These are phyloP conservation scores for Yarrowia deformans DNA, from an alignment of 805 yeast species.

Conservation along the genomic window DNA sequence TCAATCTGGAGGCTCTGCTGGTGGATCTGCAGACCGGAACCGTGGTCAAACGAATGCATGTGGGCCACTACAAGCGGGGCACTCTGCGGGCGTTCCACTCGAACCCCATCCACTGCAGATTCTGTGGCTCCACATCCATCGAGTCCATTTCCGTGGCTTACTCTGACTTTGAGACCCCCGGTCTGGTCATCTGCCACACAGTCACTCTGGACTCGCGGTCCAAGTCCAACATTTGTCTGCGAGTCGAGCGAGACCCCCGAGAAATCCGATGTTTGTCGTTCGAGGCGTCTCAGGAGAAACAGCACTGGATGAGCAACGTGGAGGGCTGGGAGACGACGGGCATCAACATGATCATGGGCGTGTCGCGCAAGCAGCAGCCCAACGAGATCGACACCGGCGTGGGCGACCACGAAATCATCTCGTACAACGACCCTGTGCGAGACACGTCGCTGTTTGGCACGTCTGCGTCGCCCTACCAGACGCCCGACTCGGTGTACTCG, in stretches of 20 bases:
- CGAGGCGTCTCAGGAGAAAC: slow-evolving; percentile 73
- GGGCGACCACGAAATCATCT: slow-evolving; percentile 25
- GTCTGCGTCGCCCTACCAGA: slow-evolving; percentile 29
- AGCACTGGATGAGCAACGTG: slow-evolving; percentile 69
- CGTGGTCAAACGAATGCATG: slow-evolving; percentile 63
- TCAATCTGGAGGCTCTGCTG: slow-evolving; percentile 49
- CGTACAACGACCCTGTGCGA: slow-evolving; percentile 27
- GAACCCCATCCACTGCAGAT: slow-evolving; percentile 86
- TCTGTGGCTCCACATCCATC: slow-evolving; percentile 89
- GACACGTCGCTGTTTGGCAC: slow-evolving; percentile 27
- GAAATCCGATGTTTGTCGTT: slow-evolving; percentile 91
- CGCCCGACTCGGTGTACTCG: slow-evolving; percentile 28
- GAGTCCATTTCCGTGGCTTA: slow-evolving; percentile 76
- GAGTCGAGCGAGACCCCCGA: slow-evolving; percentile 92
- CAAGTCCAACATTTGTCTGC: slow-evolving; percentile 77
- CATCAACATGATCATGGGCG: slow-evolving; percentile 76
- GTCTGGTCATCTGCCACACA: slow-evolving; percentile 72
- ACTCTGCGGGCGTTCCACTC: slow-evolving; percentile 76
- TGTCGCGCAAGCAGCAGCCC: slow-evolving; percentile 54
- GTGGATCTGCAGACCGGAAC: slow-evolving; percentile 82
- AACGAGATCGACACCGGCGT: slow-evolving; percentile 29
- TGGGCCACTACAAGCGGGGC: slow-evolving; percentile 68
- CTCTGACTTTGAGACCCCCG: slow-evolving; percentile 60
- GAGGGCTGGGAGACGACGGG: slow-evolving; percentile 83
- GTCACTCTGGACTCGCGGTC: slow-evolving; percentile 75